These are phyloP conservation scores for Yarrowia yakushimensis DNA, from an alignment of 805 yeast species.

Conservation along the genomic window DNA sequence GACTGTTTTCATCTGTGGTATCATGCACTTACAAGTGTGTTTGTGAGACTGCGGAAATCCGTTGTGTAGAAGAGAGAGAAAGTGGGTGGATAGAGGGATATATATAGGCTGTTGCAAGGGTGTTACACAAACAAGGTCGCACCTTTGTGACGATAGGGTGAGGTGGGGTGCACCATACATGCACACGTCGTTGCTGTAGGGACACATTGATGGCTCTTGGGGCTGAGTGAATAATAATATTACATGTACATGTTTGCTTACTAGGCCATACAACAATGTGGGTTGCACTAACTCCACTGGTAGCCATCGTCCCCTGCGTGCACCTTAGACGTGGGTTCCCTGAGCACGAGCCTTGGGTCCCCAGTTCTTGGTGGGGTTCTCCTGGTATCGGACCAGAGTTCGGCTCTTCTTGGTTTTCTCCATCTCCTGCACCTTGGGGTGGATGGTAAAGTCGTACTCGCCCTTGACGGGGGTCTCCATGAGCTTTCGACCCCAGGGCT, in stretches of 20 bases:
- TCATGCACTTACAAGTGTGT: slow-evolving; percentile 12
- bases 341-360: slow-evolving; percentile 79
- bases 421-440: slow-evolving; percentile 55
- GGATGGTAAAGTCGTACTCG: slow-evolving; percentile 46
- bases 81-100: not conserved
- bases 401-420: slow-evolving; percentile 67
- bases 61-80: slow-evolving; percentile 6
- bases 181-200: not conserved
- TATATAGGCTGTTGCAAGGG: not conserved
- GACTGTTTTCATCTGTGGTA: not conserved
- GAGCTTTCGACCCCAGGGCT: slow-evolving; percentile 11
- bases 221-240: not conserved
- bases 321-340: slow-evolving; percentile 18
- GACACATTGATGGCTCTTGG: not conserved
- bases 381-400: slow-evolving; percentile 75
- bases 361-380: slow-evolving; percentile 93
- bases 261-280: not conserved
- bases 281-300: slow-evolving; percentile 12
- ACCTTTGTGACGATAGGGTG: not conserved
- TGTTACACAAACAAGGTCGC: slow-evolving; percentile 8
- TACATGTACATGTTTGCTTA: not conserved
- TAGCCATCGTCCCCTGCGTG: not conserved
- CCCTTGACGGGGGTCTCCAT: slow-evolving; percentile 15
- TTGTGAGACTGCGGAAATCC: slow-evolving; percentile 20
- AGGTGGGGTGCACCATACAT: not conserved